Percentiles rank a stretch among this genome's conserved stretches.
Evolutionary conservation across 2,329 filamentous ascomycete species (phyloP).

Genomic region (Penicillium verrucosum): DNA sequence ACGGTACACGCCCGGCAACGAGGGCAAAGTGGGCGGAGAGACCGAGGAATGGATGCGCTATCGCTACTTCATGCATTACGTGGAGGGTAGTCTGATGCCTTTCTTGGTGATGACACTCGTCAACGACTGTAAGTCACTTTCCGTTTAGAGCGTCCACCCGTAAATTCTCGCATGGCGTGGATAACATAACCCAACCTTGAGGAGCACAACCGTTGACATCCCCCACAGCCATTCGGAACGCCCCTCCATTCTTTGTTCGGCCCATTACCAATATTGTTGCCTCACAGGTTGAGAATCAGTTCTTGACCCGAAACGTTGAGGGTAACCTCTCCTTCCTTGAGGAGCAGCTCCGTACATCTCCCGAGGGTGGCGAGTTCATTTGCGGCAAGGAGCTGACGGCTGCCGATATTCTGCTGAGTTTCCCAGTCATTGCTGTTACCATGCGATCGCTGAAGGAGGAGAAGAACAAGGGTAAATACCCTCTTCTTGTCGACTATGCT

Average conservation of each 20-base stretch:
- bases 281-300: constrained; percentile 40
- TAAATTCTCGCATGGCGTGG: not conserved
- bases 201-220: not conserved
- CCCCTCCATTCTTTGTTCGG: constrained; percentile 64
- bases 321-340: constrained; percentile 47
- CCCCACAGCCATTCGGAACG: constrained; percentile 18
- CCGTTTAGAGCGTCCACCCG: not conserved
- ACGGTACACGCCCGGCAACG: constrained; percentile 51
- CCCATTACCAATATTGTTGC: constrained; percentile 59
- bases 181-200: not conserved
- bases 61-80: constrained; percentile 74
- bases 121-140: constrained; percentile 49
- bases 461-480: constrained; percentile 36
- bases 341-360: constrained; percentile 43
- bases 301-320: constrained; percentile 41
- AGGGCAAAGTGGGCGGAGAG: constrained; percentile 56
- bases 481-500: constrained; percentile 37
- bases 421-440: constrained; percentile 43
- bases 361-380: constrained; percentile 38
- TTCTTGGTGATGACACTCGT: constrained; percentile 64
- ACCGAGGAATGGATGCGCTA: constrained; percentile 60
- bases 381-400: constrained; percentile 45
- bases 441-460: constrained; percentile 34
- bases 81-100: constrained; percentile 79
- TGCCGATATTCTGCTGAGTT: constrained; percentile 49